Conservation (phyloP, 345 rosid genomes). For the Hibiscus trionum region DNA sequence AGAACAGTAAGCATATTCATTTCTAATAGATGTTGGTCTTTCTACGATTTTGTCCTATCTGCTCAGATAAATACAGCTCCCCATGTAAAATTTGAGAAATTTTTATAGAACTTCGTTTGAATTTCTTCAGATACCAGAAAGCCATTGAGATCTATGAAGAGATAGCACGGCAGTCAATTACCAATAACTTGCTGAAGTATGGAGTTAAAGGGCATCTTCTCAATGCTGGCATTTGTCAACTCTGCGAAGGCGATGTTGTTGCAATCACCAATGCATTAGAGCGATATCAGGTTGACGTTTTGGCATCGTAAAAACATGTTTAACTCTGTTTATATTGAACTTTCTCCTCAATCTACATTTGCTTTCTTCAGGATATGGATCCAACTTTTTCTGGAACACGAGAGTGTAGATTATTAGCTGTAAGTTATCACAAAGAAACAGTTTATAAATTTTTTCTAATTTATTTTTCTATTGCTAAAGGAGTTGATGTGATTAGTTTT, state of each 20-base stretch:
- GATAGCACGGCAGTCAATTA: slow-evolving; percentile 64
- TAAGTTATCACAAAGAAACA: slow-evolving; percentile 18
- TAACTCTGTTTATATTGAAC: not conserved
- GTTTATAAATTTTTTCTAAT: not conserved
- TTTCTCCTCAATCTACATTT: slow-evolving; percentile 1
- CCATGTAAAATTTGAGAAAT: not conserved
- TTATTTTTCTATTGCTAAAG: not conserved
- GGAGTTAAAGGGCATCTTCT: slow-evolving; percentile 98
- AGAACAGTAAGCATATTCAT: slow-evolving; percentile 40
- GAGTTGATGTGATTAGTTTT: not conserved
- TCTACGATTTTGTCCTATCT: not conserved
- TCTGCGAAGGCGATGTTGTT: slow-evolving; percentile 86
- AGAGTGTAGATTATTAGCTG: slow-evolving; percentile 66
- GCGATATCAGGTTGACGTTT: slow-evolving; percentile 64
- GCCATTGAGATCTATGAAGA: slow-evolving; percentile 89
- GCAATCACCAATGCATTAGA: slow-evolving; percentile 86
- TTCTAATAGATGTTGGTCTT: not conserved
- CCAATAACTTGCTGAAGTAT: slow-evolving; percentile 78
- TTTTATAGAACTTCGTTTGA: not conserved
- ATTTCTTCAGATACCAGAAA: slow-evolving; percentile 63
- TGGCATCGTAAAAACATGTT: not conserved
- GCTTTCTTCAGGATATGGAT: slow-evolving; percentile 68
- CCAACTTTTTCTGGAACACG: slow-evolving; percentile 95
- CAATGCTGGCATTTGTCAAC: slow-evolving; percentile 93
- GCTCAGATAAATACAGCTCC: not conserved